Conservation (phyloP, 1,139 yeast species). For the Yamadazyma blattariae region DNA sequence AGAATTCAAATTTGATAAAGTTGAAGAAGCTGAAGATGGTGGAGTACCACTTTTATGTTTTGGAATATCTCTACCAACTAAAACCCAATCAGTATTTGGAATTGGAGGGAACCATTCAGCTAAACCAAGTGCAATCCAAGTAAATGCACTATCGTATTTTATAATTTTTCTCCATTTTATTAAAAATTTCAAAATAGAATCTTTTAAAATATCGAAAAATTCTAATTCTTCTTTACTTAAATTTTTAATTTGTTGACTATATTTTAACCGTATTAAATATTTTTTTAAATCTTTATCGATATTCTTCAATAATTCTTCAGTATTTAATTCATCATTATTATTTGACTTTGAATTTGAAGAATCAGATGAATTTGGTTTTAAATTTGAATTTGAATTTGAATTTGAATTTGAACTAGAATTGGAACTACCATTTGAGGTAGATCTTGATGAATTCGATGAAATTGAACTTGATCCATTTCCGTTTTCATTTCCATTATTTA, state of each 20-base stretch:
- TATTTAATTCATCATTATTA: slow-evolving; percentile 4
- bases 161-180: slow-evolving; percentile 76
- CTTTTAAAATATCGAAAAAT: slow-evolving; percentile 57
- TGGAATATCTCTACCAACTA: slow-evolving; percentile 38
- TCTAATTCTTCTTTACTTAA: slow-evolving; percentile 41
- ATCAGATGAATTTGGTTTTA: background rate
- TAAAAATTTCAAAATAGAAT: slow-evolving; percentile 61
- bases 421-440: background rate
- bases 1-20: background rate
- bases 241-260: slow-evolving; percentile 8
- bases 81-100: slow-evolving; percentile 41
- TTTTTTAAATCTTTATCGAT: slow-evolving; percentile 52
- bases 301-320: slow-evolving; percentile 27
- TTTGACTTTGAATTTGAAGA: background rate
- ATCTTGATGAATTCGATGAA: background rate
- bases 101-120: slow-evolving; percentile 88
- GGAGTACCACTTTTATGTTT: background rate
- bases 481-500: no score
- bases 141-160: slow-evolving; percentile 75
- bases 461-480: background rate
- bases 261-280: slow-evolving; percentile 45
- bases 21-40: background rate
- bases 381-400: no score
- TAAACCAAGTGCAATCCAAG: slow-evolving; percentile 85
- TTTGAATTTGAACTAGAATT: background rate